A percentile compares a stretch with the other conserved stretches of the same genome.
phyloP scores from a whole-genome alignment of 768 basidiomycete species.

The Panaeolus papilionaceus region DNA sequence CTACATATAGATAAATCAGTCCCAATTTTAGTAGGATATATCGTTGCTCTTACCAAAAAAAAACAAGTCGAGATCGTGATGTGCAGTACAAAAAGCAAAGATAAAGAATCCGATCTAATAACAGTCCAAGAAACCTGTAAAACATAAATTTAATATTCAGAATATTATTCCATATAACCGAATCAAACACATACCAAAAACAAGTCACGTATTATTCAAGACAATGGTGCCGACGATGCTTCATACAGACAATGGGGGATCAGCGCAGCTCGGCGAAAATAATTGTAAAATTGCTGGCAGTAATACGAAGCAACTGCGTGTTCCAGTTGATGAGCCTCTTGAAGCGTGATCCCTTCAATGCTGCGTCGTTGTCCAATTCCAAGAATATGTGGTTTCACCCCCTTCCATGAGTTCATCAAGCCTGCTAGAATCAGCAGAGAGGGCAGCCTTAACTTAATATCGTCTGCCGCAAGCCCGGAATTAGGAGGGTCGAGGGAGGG shows the following conservation, averaged over 20 bases:
- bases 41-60: too few species aligned
- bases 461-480: not conserved
- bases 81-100: too few species aligned
- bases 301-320: conserved; percentile 3
- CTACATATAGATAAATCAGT: too few species aligned
- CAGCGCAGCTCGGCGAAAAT: conserved; percentile 17
- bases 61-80: too few species aligned
- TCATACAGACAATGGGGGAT: conserved; percentile 17
- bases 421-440: not conserved
- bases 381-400: not conserved
- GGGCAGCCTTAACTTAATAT: not conserved
- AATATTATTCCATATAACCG: too few species aligned
- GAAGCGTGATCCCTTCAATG: not conserved
- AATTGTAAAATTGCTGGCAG: conserved; percentile 16
- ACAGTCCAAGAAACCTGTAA: too few species aligned
- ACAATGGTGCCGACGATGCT: not conserved
- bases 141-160: too few species aligned
- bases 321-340: conserved; percentile 14
- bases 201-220: not conserved
- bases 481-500: not conserved
- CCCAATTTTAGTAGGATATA: too few species aligned
- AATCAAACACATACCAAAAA: not conserved
- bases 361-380: not conserved
- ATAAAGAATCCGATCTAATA: too few species aligned
- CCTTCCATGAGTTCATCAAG: conserved; percentile 14